Conservation (phyloP, 169 alveolate genomes). For the Sarcocystis neurona region DNA sequence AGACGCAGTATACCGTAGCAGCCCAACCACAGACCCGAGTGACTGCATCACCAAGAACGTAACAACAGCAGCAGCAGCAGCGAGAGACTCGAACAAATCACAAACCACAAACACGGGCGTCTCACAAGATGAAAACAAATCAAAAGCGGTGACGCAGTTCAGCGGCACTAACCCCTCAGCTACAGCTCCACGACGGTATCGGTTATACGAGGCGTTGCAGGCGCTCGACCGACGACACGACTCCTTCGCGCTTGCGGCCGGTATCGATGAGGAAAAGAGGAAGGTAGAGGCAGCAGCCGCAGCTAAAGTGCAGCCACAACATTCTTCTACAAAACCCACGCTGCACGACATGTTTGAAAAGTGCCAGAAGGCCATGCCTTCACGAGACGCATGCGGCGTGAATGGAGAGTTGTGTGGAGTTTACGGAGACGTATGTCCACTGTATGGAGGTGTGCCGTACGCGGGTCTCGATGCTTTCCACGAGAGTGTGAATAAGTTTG, state of each 20-base stretch:
- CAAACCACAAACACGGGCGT: too few species aligned
- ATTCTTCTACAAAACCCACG: background rate
- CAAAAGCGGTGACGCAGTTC: too few species aligned
- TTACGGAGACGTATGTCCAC: too few species aligned
- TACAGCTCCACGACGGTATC: background rate
- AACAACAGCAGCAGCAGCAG: background rate
- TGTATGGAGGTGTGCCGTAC: too few species aligned
- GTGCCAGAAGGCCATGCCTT: background rate
- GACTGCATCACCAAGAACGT: background rate
- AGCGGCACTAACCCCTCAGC: too few species aligned
- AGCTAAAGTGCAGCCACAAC: too few species aligned
- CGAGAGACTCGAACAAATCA: too few species aligned
- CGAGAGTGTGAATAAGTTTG: slow-evolving; percentile 22
- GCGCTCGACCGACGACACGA: slow-evolving; percentile 12
- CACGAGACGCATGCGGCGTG: background rate
- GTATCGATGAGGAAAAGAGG: background rate
- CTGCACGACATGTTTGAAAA: background rate
- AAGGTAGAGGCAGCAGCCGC: too few species aligned
- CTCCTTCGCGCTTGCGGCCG: background rate
- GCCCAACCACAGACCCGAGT: background rate
- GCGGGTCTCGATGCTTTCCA: slow-evolving; percentile 1
- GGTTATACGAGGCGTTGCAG: background rate
- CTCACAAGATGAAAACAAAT: too few species aligned
- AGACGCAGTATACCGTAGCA: background rate
- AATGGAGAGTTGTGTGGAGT: too few species aligned